These are phyloP conservation scores for Vitis hybrid DNA, from an alignment of 177 flowering plant genomes.

Conservation along the genomic window DNA sequence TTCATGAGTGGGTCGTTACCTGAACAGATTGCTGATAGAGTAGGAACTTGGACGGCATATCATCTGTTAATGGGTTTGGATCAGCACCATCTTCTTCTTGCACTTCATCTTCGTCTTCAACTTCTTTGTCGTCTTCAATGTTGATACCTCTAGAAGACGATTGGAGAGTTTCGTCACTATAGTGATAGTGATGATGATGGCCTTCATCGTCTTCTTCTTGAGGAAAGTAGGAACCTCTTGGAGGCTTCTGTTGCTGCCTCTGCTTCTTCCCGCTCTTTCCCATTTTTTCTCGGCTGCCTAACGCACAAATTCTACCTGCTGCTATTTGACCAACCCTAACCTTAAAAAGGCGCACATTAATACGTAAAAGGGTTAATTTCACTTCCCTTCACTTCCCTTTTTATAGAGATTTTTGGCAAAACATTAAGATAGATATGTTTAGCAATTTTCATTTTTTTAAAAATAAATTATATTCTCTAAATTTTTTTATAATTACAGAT, in stretches of 20 bases:
- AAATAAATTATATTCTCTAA: too few relatives aligned
- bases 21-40: slow-evolving; percentile 94
- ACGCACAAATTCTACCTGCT: too few relatives aligned
- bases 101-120: slow-evolving; percentile 21
- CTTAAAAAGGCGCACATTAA: too few relatives aligned
- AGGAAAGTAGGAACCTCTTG: slow-evolving; percentile 18
- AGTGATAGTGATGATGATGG: slow-evolving; percentile 4
- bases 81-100: slow-evolving; percentile 15
- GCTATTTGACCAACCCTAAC: too few relatives aligned
- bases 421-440: too few relatives aligned
- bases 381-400: too few relatives aligned
- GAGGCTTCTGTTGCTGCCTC: slow-evolving; percentile 31
- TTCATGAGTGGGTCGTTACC: slow-evolving; percentile 27
- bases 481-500: too few relatives aligned
- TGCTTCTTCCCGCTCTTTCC: slow-evolving; percentile 81
- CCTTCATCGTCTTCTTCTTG: slow-evolving; percentile 32
- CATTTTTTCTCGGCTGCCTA: slow-evolving; percentile 28
- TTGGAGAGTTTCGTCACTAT: neutral
- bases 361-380: too few relatives aligned
- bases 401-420: too few relatives aligned
- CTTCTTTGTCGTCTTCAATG: slow-evolving; percentile 26
- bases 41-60: slow-evolving; percentile 67
- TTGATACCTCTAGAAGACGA: slow-evolving; percentile 4
- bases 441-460: too few relatives aligned
- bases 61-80: slow-evolving; percentile 10